phyloP scores from a whole-genome alignment of 2,329 filamentous ascomycete species.

The Blastomyces parvus region DNA sequence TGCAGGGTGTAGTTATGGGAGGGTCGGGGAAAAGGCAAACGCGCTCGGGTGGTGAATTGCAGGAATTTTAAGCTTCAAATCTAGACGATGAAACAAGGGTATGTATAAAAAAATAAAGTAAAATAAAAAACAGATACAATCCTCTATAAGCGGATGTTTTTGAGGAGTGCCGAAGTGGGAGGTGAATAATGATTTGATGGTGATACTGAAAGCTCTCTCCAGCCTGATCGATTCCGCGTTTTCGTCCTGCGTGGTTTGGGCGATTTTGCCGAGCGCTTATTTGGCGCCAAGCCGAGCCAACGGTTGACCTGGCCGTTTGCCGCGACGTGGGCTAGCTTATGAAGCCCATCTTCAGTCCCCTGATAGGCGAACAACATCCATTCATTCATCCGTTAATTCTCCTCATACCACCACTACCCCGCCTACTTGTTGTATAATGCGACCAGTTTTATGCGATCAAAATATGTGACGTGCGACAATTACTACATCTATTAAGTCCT shows the following conservation, averaged over 20 bases:
- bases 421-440: background rate
- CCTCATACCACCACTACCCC: background rate
- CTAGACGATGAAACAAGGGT: background rate
- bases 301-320: too few species aligned
- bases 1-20: background rate
- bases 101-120: background rate
- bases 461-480: slow-evolving; percentile 1
- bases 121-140: background rate
- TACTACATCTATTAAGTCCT: background rate
- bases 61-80: background rate
- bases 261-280: background rate
- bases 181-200: background rate
- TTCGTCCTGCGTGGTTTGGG: background rate
- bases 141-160: background rate
- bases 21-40: background rate
- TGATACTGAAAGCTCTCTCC: too few species aligned
- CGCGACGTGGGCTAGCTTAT: too few species aligned
- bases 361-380: background rate
- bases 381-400: background rate
- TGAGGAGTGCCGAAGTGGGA: background rate
- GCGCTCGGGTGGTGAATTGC: background rate
- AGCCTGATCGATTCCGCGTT: too few species aligned
- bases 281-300: background rate
- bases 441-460: background rate
- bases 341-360: too few species aligned